Evolutionary conservation across 176 grass and related monocot species (phyloP).

Genomic region (Bothriochloa decipiens): DNA sequence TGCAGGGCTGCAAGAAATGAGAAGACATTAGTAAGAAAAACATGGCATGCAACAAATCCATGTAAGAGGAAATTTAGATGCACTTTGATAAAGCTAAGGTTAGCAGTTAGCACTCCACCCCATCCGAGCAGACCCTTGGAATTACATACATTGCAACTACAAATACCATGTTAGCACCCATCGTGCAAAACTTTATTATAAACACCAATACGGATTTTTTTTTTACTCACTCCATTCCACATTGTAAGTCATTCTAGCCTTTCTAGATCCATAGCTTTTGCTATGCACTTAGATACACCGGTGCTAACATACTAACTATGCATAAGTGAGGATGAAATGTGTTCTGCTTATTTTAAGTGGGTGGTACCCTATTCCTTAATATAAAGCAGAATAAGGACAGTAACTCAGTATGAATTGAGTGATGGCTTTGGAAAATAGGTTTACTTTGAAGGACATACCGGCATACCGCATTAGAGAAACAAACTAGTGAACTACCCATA

Average conservation of each 20-base stretch:
- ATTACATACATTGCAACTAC: neutral
- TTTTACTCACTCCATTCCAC: neutral
- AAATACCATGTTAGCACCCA: no score
- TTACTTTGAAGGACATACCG: neutral
- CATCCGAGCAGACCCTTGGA: neutral
- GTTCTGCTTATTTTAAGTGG: neutral
- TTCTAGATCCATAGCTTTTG: no score
- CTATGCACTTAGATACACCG: no score
- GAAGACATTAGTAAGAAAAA: constrained; percentile 36
- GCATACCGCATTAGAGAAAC: constrained; percentile 8
- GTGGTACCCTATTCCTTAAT: neutral
- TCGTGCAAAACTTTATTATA: constrained; percentile 17
- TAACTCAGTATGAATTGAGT: neutral
- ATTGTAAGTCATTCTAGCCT: no score
- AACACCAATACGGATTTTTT: constrained; percentile 1
- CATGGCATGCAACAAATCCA: constrained; percentile 5
- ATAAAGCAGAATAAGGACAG: constrained; percentile 4
- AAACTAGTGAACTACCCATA: neutral
- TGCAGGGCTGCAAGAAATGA: constrained; percentile 64
- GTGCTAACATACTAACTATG: constrained; percentile 22
- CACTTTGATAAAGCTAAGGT: neutral
- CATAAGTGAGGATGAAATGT: neutral
- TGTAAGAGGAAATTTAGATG: constrained; percentile 11
- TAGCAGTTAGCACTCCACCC: neutral
- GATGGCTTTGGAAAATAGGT: neutral